Evolutionary conservation across 2,329 filamentous ascomycete genomes (phyloP), one percentile per base, ranked within the genome.

Genomic region (Aureobasidium sp.): DNA sequence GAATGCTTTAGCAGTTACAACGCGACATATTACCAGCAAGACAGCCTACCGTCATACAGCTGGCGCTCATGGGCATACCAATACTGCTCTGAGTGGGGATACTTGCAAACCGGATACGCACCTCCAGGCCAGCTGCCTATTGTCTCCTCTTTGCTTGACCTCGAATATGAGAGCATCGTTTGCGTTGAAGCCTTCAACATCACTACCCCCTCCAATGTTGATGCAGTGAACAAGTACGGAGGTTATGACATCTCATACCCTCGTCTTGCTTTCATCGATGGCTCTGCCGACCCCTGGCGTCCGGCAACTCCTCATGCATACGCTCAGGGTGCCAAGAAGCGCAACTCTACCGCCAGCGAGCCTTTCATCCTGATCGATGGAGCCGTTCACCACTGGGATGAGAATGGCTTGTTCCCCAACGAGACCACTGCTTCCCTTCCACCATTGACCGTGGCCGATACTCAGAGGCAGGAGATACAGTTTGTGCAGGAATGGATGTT

Each of bases 331-430:
- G 79, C 84, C 0, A 76, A 79, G 0, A 74, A 77, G 31, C 77
- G 88, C 21, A 72, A 76, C 15, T 87, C 81, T 46, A 88, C 87
- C 0, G 74, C 76, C 0, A 79, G 78, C 50, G 81, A 91, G 74
- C 89, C 89, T 0, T 88, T 86, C 64, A 78, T 89, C n/a, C 69
- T 93, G 47, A 90, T 95, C 47, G 75, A 79, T 3, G 81, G 81
- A n/a, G 88, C 83, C 0, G 88, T 92, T 21, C 90, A 95, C 71
- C 89, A 93, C 69, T 94, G 88, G 86, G 87, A 89, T 65, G 85
- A 87, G 74, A 86, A 87, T 64, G 84, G 85, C 0, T 66, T 88
- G n/a, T 83, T 85, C 53, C 71, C 76, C 1, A 85, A 86, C 61
- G 78, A 88, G 69, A 86, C 85, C 0, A 81, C 77, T 6, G 65